Conservation (phyloP, 2,329 filamentous ascomycete species). For the Fusarium brachygibbosum region DNA sequence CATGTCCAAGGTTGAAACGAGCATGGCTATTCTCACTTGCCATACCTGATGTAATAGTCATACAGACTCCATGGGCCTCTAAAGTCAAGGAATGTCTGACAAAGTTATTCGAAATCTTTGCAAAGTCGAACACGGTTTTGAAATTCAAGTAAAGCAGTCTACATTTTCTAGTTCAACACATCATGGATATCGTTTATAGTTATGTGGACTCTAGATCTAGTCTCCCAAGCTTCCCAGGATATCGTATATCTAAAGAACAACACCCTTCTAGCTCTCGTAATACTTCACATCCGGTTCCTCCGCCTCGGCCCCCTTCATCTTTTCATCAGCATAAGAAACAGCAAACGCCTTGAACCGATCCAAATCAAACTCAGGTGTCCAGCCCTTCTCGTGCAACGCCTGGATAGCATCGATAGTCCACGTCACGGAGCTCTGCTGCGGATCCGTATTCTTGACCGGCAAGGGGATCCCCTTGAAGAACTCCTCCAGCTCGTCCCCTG, state of each 20-base stretch:
- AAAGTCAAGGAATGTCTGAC: too few relatives aligned
- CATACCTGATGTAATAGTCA: neutral
- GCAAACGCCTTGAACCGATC: conserved; percentile 48
- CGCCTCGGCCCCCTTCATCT: conserved; percentile 37
- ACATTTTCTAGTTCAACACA: neutral
- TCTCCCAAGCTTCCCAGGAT: neutral
- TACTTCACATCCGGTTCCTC: conserved; percentile 29
- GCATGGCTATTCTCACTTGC: neutral
- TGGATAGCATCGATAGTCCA: conserved; percentile 50
- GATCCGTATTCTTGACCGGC: conserved; percentile 51
- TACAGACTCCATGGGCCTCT: neutral
- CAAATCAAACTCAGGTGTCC: conserved; percentile 46
- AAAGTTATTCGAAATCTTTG: neutral
- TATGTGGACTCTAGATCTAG: neutral
- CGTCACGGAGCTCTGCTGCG: conserved; percentile 54
- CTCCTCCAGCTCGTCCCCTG: conserved; percentile 34
- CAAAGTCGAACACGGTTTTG: neutral
- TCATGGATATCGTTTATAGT: neutral
- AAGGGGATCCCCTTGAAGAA: conserved; percentile 47
- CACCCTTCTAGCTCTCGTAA: neutral
- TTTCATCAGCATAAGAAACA: conserved; percentile 50
- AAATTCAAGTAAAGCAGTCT: neutral
- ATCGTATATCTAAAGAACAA: neutral
- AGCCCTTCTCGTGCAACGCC: conserved; percentile 45
- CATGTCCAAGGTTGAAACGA: neutral